Evolutionary conservation across 106 monocot species (phyloP), one percentile per base, ranked within the genome.

Genomic region (Chionographis japonica): DNA sequence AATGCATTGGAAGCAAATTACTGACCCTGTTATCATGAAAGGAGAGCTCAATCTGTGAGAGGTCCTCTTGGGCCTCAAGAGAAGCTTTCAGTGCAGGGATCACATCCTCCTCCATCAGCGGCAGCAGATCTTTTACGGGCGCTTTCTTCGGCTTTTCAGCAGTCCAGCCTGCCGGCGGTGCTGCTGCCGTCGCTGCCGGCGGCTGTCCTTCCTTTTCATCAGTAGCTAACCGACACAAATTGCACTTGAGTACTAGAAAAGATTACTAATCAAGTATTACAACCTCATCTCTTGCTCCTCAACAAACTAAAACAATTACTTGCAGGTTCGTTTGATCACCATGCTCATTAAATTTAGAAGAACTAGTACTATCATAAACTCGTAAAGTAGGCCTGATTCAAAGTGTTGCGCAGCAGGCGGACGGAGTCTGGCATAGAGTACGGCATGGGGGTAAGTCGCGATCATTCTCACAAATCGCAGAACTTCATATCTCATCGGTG

Each of bases 41-140:
- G 37, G 87, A 80, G 73, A 87, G 75, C 16, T 83, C 79, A 53
- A 83, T 80, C 60, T 80, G 52, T 52, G 80, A 83, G 52, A 87
- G 20, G 61, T 83, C 83, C 37, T 83, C 79, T 63, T 86, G 69
- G 37, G 77, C 65, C 50, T 83, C 83, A 37, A 87, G 83, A 8
- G 50, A 63, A 8, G 83, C 52, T 77, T 69, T 83, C 42, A 87
- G 76, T 41, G 86, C 64, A 42, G 86, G 86, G 53, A 86, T 86
- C 20, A 86, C 69, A 38, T 86, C 86, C 70, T 87, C 87, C 54
- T 79, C 69, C 87, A 87, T 87, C 69, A 83, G 61, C 74, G 77
- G 61, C 15, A 77, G 83, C 69, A 87, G 43, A 50, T 51, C 40
- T 74, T 87, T 83, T 37, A 15, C 83, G 0, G 83, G 62, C 12